A percentile compares a stretch with the other conserved stretches of the same genome.
These are phyloP conservation scores for Coniochaeta prunicola DNA, from an alignment of 2,329 filamentous ascomycete genomes.

Conservation along the genomic window DNA sequence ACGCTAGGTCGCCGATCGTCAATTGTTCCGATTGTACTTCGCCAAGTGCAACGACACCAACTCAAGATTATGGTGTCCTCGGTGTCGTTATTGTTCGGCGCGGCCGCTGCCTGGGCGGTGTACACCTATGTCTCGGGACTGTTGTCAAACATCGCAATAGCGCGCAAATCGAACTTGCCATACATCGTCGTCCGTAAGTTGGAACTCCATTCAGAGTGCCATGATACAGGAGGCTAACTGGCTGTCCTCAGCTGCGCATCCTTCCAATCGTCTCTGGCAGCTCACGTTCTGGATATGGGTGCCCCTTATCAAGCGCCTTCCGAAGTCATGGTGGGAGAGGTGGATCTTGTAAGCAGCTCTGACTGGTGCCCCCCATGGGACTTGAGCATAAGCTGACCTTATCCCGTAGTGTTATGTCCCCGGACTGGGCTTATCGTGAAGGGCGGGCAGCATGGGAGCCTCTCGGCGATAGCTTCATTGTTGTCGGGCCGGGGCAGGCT, in stretches of 20 bases:
- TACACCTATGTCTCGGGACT: constrained; percentile 27
- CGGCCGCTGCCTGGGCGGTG: constrained; percentile 24
- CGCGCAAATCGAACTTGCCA: constrained; percentile 42
- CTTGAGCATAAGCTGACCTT: not conserved
- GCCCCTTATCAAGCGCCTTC: constrained; percentile 47
- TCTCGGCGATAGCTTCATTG: constrained; percentile 56
- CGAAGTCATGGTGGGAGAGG: constrained; percentile 44
- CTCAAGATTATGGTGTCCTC: constrained; percentile 25
- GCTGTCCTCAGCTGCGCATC: constrained; percentile 32
- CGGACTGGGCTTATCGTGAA: constrained; percentile 52
- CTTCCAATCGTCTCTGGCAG: constrained; percentile 48
- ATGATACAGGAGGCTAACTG: constrained; percentile 7
- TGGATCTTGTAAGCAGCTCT: constrained; percentile 49
- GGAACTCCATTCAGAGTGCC: not conserved
- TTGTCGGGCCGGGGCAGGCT: constrained; percentile 50
- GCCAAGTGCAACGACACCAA: not conserved
- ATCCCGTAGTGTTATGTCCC: constrained; percentile 39
- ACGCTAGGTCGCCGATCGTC: not conserved
- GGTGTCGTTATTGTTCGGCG: constrained; percentile 24
- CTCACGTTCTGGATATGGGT: constrained; percentile 46
- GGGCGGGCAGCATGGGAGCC: constrained; percentile 51
- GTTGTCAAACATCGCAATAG: constrained; percentile 37
- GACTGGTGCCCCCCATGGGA: not conserved
- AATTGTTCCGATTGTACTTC: not conserved
- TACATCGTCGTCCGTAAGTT: constrained; percentile 48